Evolutionary conservation across 345 rosid genomes (phyloP).

Genomic region (Passiflora organensis): DNA sequence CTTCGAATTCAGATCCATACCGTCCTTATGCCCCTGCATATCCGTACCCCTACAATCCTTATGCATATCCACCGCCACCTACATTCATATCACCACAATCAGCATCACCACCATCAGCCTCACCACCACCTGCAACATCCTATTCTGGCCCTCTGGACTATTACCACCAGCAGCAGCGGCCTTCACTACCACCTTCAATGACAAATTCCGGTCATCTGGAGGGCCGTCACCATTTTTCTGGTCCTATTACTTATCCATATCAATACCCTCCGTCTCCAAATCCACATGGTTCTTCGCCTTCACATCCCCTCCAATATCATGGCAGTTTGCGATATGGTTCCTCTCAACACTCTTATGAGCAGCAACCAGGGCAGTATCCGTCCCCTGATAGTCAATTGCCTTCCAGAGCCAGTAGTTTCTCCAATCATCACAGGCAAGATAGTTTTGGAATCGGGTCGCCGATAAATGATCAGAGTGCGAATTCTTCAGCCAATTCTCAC

Average conservation of each 20-base stretch:
- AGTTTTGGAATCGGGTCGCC: constrained; percentile 23
- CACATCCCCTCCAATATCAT: constrained; percentile 37
- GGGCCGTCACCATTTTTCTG: constrained; percentile 30
- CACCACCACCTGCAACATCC: constrained; percentile 14
- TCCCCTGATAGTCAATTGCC: constrained; percentile 24
- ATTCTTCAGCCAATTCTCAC: constrained; percentile 7
- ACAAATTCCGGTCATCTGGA: constrained; percentile 40
- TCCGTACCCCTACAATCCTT: constrained; percentile 20
- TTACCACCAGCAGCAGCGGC: background rate
- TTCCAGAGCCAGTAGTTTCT: constrained; percentile 31
- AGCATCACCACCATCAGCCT: constrained; percentile 11
- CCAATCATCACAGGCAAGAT: constrained; percentile 48
- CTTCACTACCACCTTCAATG: constrained; percentile 20
- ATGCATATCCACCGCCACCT: constrained; percentile 13
- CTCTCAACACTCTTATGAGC: constrained; percentile 36
- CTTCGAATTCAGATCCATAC: constrained; percentile 49
- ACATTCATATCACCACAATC: constrained; percentile 16
- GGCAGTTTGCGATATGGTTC: constrained; percentile 43
- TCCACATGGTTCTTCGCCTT: constrained; percentile 22
- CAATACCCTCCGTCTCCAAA: constrained; percentile 25
- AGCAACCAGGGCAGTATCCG: constrained; percentile 27
- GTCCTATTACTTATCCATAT: constrained; percentile 41
- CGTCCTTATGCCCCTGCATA: constrained; percentile 29
- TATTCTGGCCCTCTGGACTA: constrained; percentile 14
- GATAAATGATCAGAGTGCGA: background rate